phyloP scores from a whole-genome alignment of 179 eudicot genomes.

The Vitellaria paradoxa region DNA sequence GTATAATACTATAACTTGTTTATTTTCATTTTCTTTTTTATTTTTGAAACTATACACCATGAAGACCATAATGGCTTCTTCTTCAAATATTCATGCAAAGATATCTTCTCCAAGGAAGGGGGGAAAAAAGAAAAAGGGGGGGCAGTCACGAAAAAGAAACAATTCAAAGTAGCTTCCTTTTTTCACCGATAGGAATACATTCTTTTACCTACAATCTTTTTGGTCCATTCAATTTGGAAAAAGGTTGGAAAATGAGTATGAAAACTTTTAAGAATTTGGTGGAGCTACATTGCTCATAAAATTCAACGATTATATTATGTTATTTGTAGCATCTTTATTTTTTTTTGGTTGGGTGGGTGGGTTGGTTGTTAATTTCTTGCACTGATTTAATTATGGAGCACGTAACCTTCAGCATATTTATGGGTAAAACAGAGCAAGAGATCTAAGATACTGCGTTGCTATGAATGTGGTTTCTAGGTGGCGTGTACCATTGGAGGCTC shows the following conservation, averaged over 20 bases:
- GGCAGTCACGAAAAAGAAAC: too few relatives aligned
- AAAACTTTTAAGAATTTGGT: too few relatives aligned
- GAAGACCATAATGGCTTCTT: not conserved
- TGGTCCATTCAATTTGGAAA: too few relatives aligned
- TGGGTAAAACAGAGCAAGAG: not conserved
- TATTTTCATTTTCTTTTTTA: not conserved
- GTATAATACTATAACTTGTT: not conserved
- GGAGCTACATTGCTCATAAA: too few relatives aligned
- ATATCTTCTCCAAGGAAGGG: too few relatives aligned
- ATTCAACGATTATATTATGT: too few relatives aligned
- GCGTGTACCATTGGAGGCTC: slow-evolving; percentile 29
- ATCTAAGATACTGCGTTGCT: not conserved
- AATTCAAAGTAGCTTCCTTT: too few relatives aligned
- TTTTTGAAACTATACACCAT: not conserved
- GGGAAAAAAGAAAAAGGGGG: too few relatives aligned
- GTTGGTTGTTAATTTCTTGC: too few relatives aligned
- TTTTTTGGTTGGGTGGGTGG: not conserved
- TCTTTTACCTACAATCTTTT: not conserved
- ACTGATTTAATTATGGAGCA: not conserved
- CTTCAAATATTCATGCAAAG: too few relatives aligned
- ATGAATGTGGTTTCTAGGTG: slow-evolving; percentile 18
- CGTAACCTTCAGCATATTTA: not conserved
- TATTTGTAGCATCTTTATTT: not conserved
- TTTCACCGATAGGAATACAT: not conserved
- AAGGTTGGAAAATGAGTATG: too few relatives aligned